Base-by-base conservation (phyloP, 805 yeast species). In the Cyberlindnera japonica region DNA sequence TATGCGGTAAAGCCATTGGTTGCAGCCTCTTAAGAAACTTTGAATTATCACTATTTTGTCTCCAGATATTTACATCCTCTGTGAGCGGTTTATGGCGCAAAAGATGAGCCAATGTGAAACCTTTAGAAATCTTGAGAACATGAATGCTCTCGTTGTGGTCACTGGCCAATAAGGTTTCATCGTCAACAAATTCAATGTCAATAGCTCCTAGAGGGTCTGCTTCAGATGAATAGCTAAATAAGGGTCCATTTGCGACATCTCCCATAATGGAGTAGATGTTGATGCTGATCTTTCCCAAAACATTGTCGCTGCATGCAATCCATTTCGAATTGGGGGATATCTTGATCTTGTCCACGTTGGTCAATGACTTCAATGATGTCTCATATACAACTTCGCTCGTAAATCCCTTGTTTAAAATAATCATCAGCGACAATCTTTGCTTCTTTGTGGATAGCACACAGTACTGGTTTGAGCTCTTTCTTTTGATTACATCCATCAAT, bases 71-170 rank as follows among this genome's bases (percentile, higher is more conserved):
- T 1, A 36, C 15, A 6, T 16, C 8, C 1, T 33, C 36, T 4
- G 19, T n/a, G 15, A n/a, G 3, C 3, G 22, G 13, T 6, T 4
- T 20, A 27, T 49, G 48, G 4, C 5, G 9, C 17, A 38, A 27
- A 10, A 28, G 31, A 6, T 27, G 22, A 3, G 22, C 14, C 23
- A 19, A n/a, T 6, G 32, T 38, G 2, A 48, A 26, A 1, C 51
- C 54, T 7, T 21, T 26, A 6, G 49, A 31, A 1, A 48, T 16
- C 13, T 41, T 29, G 15, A 51, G 24, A 3, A 29, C 32, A 6
- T 35, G 32, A 3, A 45, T 24, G 8, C 13, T 19, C 27, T 50
- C 54, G 13, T 33, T 19, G 34, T 49, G 53, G 30, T 50, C 57
- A 31, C 43, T 47, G 5, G 47, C 11, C 5, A 42, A 14, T 3